phyloP scores from a whole-genome alignment of 371 early-diverging fungal species.

The Apophysomyces elegans region DNA sequence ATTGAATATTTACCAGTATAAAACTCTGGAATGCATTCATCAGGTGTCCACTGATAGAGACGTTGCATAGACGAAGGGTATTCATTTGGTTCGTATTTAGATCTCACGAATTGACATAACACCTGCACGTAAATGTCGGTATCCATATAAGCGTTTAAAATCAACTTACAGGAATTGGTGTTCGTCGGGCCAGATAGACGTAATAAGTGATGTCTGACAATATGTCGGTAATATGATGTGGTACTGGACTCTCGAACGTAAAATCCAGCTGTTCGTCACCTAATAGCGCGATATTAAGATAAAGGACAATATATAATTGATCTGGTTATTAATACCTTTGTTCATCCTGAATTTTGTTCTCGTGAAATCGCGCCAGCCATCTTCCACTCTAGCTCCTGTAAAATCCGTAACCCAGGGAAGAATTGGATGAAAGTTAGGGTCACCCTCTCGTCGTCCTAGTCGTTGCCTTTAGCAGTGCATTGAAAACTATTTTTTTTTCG shows the following conservation, averaged over 20 bases:
- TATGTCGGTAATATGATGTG: slow-evolving; percentile 75
- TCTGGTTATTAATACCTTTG: slow-evolving; percentile 44
- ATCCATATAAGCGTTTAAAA: neutral
- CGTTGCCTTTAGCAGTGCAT: slow-evolving; percentile 1
- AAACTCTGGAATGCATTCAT: slow-evolving; percentile 80
- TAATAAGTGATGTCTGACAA: slow-evolving; percentile 75
- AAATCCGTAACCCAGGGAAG: slow-evolving; percentile 79
- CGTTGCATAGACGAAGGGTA: slow-evolving; percentile 68
- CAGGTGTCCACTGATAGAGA: slow-evolving; percentile 74
- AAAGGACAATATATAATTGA: neutral
- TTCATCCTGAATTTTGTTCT: slow-evolving; percentile 74
- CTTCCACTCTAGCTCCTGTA: slow-evolving; percentile 52
- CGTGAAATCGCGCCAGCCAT: slow-evolving; percentile 68
- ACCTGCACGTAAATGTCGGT: slow-evolving; percentile 29
- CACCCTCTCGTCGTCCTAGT: slow-evolving; percentile 64
- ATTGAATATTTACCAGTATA: slow-evolving; percentile 51
- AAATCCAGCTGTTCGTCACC: slow-evolving; percentile 78
- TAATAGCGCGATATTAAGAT: neutral
- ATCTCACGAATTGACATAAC: slow-evolving; percentile 72
- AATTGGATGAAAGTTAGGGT: slow-evolving; percentile 76
- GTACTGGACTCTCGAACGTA: slow-evolving; percentile 70
- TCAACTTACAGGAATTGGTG: slow-evolving; percentile 61
- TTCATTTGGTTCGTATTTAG: slow-evolving; percentile 74
- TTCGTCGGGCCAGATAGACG: slow-evolving; percentile 68
- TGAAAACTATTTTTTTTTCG: neutral